Conservation (phyloP, 495 filamentous ascomycete genomes). For the Penicillium paradoxum region DNA sequence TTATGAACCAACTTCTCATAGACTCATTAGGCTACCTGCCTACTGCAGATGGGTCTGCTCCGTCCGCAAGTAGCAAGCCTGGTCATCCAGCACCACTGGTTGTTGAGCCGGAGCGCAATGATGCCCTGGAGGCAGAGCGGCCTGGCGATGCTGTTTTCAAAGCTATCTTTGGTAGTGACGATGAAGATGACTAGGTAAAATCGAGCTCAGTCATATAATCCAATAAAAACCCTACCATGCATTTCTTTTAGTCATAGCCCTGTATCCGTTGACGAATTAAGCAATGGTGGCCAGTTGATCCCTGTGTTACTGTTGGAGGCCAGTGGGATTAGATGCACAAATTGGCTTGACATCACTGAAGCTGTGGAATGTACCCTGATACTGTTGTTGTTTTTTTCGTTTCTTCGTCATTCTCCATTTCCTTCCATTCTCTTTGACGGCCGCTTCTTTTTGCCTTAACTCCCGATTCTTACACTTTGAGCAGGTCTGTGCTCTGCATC, state of each 20-base stretch:
- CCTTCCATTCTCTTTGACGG: not conserved
- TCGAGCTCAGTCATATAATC: not conserved
- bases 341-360: constrained; percentile 4
- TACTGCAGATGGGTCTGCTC: constrained; percentile 9
- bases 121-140: constrained; percentile 75
- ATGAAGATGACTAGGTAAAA: constrained; percentile 57
- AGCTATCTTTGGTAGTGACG: constrained; percentile 88
- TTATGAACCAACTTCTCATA: constrained; percentile 36
- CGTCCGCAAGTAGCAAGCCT: not conserved
- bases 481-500: constrained; percentile 6
- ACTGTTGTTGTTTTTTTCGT: not conserved
- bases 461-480: not conserved
- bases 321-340: not conserved
- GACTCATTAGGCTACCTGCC: constrained; percentile 23
- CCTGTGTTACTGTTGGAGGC: not conserved
- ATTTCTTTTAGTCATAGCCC: not conserved
- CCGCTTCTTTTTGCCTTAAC: not conserved
- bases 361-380: constrained; percentile 1
- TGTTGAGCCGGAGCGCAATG: constrained; percentile 75
- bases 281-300: not conserved
- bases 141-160: constrained; percentile 89
- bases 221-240: not conserved
- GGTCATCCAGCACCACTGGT: constrained; percentile 7
- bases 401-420: not conserved
- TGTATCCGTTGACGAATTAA: not conserved